Percentiles rank a stretch among this genome's conserved stretches.
phyloP scores from a whole-genome alignment of 2,329 filamentous ascomycete genomes.

The Fusarium decemcellulare region DNA sequence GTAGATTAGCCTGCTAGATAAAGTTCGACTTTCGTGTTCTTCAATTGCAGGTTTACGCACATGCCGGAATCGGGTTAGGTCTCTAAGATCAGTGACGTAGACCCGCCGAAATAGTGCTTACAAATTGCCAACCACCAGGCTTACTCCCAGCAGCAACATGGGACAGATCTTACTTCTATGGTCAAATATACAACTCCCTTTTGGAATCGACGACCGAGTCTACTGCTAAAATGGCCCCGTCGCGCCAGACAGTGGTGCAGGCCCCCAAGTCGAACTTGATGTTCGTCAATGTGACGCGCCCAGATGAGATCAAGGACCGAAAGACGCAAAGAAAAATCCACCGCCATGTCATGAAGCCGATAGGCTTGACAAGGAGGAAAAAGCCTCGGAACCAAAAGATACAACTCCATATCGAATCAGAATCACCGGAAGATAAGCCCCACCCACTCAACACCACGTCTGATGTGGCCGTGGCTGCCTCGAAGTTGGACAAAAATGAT shows the following conservation, averaged over 20 bases:
- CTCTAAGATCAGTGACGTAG: not conserved
- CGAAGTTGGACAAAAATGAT: not conserved
- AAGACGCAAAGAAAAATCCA: slow-evolving; percentile 15
- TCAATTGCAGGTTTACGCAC: too few species aligned
- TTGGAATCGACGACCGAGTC: not conserved
- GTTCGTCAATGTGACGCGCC: slow-evolving; percentile 23
- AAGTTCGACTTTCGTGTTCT: too few species aligned
- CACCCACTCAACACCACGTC: fast-evolving
- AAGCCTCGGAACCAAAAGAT: not conserved
- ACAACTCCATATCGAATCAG: not conserved
- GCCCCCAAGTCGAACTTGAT: not conserved
- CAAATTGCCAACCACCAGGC: not conserved
- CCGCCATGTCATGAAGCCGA: slow-evolving; percentile 25
- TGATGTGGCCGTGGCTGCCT: not conserved
- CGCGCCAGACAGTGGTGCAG: not conserved
- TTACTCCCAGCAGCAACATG: not conserved
- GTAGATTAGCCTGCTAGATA: too few species aligned
- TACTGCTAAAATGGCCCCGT: not conserved
- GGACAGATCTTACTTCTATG: not conserved
- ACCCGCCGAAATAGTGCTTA: not conserved
- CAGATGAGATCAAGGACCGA: slow-evolving; percentile 12
- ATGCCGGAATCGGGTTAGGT: too few species aligned
- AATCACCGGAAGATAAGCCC: not conserved
- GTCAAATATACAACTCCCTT: not conserved
- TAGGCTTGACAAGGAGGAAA: slow-evolving; percentile 7